These are phyloP conservation scores for Aspergillus cejpii DNA, from an alignment of 2,329 filamentous ascomycete genomes.

Conservation along the genomic window DNA sequence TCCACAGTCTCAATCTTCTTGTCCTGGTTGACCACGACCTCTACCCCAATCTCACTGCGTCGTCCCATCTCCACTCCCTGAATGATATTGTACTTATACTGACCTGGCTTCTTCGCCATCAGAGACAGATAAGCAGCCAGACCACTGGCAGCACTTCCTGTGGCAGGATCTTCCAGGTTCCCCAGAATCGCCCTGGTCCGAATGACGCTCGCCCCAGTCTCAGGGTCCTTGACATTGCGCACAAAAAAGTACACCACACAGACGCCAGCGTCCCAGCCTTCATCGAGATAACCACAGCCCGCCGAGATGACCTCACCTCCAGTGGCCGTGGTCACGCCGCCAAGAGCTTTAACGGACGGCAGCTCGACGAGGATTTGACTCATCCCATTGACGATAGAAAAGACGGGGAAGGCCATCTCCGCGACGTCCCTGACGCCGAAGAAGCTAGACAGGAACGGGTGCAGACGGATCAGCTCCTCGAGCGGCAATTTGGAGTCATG, in stretches of 20 bases:
- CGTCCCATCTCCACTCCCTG: conserved; percentile 63
- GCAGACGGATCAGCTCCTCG: conserved; percentile 20
- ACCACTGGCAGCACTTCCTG: conserved; percentile 54
- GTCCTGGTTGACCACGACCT: conserved; percentile 19
- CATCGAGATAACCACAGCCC: conserved; percentile 23
- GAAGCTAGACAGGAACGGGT: conserved; percentile 22
- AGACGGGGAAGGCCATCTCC: conserved; percentile 22
- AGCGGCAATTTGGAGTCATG: conserved; percentile 26
- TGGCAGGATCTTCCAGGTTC: conserved; percentile 25
- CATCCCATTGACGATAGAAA: conserved; percentile 37
- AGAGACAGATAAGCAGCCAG: conserved; percentile 51
- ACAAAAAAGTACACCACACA: conserved; percentile 29
- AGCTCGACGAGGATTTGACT: conserved; percentile 61
- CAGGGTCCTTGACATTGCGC: conserved; percentile 51
- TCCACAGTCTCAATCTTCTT: conserved; percentile 27
- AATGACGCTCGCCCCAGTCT: conserved; percentile 39
- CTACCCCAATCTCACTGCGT: conserved; percentile 34
- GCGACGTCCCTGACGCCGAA: conserved; percentile 5
- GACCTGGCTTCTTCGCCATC: conserved; percentile 26
- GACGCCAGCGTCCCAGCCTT: conserved; percentile 27
- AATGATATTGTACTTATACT: conserved; percentile 47
- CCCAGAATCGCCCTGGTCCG: conserved; percentile 26
- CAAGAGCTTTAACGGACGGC: conserved; percentile 53
- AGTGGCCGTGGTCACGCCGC: conserved; percentile 22
- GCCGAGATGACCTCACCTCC: conserved; percentile 20